Evolutionary conservation across 371 early-diverging fungal species (phyloP), one percentile per base, ranked within the genome.

Genomic region (Apophysomyces elegans): DNA sequence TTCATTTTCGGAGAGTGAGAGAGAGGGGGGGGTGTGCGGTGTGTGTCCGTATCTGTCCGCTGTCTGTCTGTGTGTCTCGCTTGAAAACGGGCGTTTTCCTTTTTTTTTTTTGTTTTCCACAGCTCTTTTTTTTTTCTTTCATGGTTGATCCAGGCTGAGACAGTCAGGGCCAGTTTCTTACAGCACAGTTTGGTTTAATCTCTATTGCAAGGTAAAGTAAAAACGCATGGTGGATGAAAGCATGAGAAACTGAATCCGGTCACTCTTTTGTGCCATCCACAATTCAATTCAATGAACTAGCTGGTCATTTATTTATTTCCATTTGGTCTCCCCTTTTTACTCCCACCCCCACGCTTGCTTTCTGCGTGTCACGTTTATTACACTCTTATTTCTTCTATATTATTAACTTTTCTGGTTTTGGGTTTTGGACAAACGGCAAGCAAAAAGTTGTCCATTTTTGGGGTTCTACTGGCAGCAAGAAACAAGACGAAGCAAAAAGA

Each of bases 111-210:
- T 26, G 32, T 26, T 26, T 26, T 26, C 32, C 32, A 26, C 32
- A 2, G 35, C 21, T 50, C n/a, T 50, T 50, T 41, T 5, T 41
- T 11, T 13, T 8, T 50, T 21, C 50, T 18, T 50, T 50, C 54
- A 50, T 50, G 54, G 54, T 50, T 9, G 54, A 50, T 50, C 54
- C 54, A 50, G 54, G 54, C 54, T 50, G 54, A 50, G 54, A 50
- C 54, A 50, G 54, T 50, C 54, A 50, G 54, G 54, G 8, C 54
- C 54, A 18, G 21, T 21, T 50, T 21, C 21, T 50, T 26, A 50
- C 32, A 26, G 3, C 32, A 26, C 32, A 26, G 32, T 26, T 26
- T 26, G 32, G 32, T 26, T 26, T 26, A 26, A 26, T 50, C 21
- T 11, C n/a, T 11, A 50, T 21, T 4, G 32, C 32, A 26, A 26